These are phyloP conservation scores for Takakia lepidozioides DNA, from an alignment of 225 moss, liverwort and hornwort genomes.

Conservation along the genomic window DNA sequence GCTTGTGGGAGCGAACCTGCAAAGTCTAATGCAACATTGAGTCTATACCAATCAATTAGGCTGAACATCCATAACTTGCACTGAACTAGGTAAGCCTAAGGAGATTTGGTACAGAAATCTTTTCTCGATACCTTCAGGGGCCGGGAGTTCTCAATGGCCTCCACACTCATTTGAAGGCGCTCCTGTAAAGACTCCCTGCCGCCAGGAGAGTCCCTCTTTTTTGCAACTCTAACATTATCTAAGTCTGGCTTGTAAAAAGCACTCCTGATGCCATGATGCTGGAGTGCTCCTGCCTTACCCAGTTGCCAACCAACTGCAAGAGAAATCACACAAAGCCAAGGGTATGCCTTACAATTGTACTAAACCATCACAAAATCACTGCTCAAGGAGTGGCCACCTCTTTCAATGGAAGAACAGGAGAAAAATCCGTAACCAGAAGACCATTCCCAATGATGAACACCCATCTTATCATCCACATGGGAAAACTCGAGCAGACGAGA, in stretches of 20 bases:
- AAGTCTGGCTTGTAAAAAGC: conserved; percentile 50
- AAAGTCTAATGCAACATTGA: no score
- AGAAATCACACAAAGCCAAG: not conserved
- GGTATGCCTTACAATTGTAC: not conserved
- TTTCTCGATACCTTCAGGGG: no score
- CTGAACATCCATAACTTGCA: no score
- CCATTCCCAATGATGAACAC: no score
- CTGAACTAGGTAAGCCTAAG: no score
- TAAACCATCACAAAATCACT: not conserved
- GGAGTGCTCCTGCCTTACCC: conserved; percentile 15
- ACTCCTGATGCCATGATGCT: conserved; percentile 39
- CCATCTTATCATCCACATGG: not conserved
- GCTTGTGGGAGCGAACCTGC: no score
- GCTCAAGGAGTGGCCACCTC: no score
- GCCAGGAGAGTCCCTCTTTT: conserved; percentile 30
- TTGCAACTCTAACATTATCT: conserved; percentile 16
- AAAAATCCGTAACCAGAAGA: no score
- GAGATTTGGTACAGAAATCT: no score
- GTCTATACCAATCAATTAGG: no score
- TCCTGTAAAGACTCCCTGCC: conserved; percentile 47
- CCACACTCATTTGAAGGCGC: conserved; percentile 52
- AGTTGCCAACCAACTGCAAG: conserved; percentile 32
- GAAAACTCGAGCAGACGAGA: not conserved
- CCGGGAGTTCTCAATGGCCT: conserved; percentile 44
- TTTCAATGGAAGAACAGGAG: no score